Percentiles rank a stretch among this genome's conserved stretches.
These are phyloP conservation scores for Cordyceps tenuipes DNA, from an alignment of 2,329 filamentous ascomycete species.

Conservation along the genomic window DNA sequence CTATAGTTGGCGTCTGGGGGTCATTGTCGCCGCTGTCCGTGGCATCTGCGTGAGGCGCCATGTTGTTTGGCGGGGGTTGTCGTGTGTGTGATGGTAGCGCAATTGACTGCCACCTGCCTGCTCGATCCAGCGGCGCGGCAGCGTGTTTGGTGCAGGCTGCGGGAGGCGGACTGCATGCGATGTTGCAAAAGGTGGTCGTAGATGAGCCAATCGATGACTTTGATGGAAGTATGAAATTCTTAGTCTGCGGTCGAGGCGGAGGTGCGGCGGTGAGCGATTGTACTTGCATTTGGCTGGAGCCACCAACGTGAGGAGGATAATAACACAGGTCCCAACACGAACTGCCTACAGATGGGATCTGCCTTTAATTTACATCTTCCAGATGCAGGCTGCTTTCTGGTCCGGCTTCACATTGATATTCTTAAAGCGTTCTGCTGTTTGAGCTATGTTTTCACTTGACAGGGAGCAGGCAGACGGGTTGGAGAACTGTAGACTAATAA, in stretches of 20 bases:
- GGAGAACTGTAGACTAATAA: no score
- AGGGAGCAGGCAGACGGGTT: no score
- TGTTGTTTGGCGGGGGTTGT: background rate
- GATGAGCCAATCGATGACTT: background rate
- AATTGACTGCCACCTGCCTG: no score
- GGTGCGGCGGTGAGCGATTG: background rate
- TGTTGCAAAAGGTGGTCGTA: background rate
- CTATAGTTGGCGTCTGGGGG: conserved; percentile 28
- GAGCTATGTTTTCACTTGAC: no score
- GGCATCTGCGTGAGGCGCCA: conserved; percentile 5
- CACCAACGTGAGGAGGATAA: no score
- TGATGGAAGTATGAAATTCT: background rate
- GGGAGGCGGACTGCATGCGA: background rate
- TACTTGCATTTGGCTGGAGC: no score
- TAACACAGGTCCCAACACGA: background rate
- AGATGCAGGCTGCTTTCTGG: background rate
- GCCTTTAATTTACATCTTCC: background rate
- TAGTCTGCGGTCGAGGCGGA: no score
- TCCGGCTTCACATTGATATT: background rate
- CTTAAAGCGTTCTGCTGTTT: no score
- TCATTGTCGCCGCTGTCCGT: background rate
- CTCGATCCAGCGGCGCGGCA: background rate
- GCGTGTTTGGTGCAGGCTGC: background rate
- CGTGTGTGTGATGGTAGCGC: background rate
- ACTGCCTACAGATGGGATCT: background rate